Percentiles rank a stretch among this genome's conserved stretches.
Conservation (phyloP, 2,329 filamentous ascomycete genomes). For the Calonectria leucothoes region DNA sequence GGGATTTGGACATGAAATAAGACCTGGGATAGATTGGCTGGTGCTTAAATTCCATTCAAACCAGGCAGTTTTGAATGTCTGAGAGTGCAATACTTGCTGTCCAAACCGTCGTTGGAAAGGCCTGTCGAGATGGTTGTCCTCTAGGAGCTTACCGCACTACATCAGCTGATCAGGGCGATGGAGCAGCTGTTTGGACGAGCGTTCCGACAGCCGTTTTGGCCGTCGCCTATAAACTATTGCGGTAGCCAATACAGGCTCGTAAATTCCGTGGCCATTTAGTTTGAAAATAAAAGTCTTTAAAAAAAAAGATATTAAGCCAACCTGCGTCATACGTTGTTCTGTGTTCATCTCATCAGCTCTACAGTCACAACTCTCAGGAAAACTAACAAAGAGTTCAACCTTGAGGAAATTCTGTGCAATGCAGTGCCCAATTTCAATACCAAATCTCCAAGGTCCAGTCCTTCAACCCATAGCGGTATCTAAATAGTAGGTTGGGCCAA, state of each 20-base stretch:
- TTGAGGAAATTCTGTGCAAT: not conserved
- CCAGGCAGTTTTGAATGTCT: not conserved
- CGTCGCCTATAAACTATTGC: no score
- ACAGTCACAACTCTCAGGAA: not conserved
- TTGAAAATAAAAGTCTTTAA: not conserved
- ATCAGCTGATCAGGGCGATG: no score
- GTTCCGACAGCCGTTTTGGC: not conserved
- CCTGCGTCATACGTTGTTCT: not conserved
- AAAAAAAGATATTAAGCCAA: not conserved
- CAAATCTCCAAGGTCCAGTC: not conserved
- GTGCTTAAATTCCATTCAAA: not conserved
- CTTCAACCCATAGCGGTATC: no score
- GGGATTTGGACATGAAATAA: not conserved
- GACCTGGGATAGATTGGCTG: not conserved
- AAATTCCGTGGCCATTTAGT: not conserved
- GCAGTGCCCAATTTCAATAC: not conserved
- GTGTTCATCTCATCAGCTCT: not conserved
- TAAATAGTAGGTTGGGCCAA: not conserved
- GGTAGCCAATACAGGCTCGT: not conserved
- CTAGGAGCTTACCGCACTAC: no score
- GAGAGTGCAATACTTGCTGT: not conserved
- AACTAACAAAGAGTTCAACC: not conserved
- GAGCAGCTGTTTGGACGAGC: no score
- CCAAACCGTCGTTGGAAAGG: not conserved
- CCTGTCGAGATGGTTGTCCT: not conserved